Conservation (phyloP, 345 rosid species). For the Litchi chinensis region DNA sequence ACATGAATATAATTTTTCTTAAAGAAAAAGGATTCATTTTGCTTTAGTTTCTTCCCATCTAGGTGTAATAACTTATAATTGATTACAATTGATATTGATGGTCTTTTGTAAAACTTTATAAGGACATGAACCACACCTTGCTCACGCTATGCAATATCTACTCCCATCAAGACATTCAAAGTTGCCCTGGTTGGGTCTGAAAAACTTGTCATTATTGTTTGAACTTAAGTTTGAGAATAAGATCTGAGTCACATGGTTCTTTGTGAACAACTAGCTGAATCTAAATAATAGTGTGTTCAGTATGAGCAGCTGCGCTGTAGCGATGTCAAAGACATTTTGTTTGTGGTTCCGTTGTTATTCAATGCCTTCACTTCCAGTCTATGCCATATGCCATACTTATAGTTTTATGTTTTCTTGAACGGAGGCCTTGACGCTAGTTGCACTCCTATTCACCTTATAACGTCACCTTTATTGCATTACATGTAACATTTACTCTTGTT, state of each 20-base stretch:
- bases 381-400: not conserved
- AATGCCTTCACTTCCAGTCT: not conserved
- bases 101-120: not conserved
- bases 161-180: not conserved
- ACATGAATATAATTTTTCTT: not conserved
- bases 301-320: not conserved
- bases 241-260: not conserved
- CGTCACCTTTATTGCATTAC: not conserved
- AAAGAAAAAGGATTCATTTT: not conserved
- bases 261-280: not conserved
- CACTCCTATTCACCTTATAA: not conserved
- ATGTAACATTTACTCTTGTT: not conserved
- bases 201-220: not conserved
- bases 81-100: not conserved
- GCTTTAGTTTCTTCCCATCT: not conserved
- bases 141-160: not conserved
- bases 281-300: conserved; percentile 1
- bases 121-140: not conserved
- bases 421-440: not conserved
- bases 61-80: not conserved
- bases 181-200: not conserved
- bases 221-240: not conserved
- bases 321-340: not conserved
- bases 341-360: conserved; percentile 1
- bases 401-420: not conserved